A percentile compares a stretch with the other conserved stretches of the same genome.
These are phyloP conservation scores for Leccinum rimulosum DNA, from an alignment of 768 basidiomycete genomes.

Conservation along the genomic window DNA sequence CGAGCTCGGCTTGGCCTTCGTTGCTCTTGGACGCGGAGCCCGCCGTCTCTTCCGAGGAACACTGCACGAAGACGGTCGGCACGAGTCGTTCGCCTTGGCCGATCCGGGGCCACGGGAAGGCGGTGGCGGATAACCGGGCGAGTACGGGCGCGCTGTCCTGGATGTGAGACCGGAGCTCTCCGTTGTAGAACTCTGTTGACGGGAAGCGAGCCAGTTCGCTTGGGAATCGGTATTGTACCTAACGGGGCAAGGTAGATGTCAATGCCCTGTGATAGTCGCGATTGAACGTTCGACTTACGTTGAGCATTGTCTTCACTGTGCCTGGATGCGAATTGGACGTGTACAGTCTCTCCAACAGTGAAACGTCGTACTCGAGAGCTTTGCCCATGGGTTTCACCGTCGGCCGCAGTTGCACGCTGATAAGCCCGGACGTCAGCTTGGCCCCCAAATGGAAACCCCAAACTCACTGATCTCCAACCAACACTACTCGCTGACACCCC, in stretches of 20 bases:
- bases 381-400: slow-evolving; percentile 60
- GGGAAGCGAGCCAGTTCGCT: slow-evolving; percentile 57
- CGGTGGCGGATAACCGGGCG: slow-evolving; percentile 34
- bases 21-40: slow-evolving; percentile 62
- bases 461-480: slow-evolving; percentile 71
- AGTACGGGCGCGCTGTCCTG: slow-evolving; percentile 36
- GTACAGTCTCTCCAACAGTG: slow-evolving; percentile 61
- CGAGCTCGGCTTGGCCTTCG: slow-evolving; percentile 52
- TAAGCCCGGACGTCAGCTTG: background rate
- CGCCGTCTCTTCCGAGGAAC: slow-evolving; percentile 55
- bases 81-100: slow-evolving; percentile 29
- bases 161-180: slow-evolving; percentile 47
- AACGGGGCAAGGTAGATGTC: background rate
- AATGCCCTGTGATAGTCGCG: background rate
- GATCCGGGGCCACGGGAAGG: slow-evolving; percentile 57
- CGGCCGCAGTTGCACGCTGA: slow-evolving; percentile 65
- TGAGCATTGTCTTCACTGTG: slow-evolving; percentile 59
- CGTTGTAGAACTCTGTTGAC: slow-evolving; percentile 61
- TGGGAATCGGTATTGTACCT: slow-evolving; percentile 67
- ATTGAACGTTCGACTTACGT: slow-evolving; percentile 33
- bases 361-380: slow-evolving; percentile 55
- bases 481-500: slow-evolving; percentile 52
- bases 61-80: slow-evolving; percentile 60
- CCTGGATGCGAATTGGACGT: slow-evolving; percentile 30
- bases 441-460: background rate